These are phyloP conservation scores for Epichloe elymi DNA, from an alignment of 2,329 filamentous ascomycete species.

Conservation along the genomic window DNA sequence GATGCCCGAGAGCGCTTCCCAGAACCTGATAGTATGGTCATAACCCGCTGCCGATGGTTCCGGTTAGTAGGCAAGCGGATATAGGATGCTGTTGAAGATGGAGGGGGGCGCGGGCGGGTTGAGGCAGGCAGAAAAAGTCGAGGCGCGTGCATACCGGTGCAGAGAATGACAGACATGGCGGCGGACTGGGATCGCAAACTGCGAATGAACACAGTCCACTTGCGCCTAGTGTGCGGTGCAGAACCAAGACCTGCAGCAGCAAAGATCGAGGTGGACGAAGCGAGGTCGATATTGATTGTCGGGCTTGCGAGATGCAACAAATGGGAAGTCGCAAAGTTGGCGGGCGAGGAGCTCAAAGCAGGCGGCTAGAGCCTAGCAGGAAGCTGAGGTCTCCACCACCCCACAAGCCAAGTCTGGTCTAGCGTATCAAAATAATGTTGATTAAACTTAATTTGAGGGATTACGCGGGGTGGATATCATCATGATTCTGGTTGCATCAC, in stretches of 20 bases:
- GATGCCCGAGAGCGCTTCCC: conserved; percentile 95
- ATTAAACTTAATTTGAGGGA: no score
- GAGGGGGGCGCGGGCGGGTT: neutral
- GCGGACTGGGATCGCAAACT: neutral
- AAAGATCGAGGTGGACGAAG: neutral
- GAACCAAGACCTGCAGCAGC: neutral
- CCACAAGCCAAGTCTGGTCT: no score
- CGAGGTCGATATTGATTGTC: neutral
- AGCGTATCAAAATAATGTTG: no score
- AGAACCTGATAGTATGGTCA: conserved; percentile 63
- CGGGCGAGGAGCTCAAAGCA: neutral
- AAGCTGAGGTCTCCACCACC: neutral
- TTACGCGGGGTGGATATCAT: no score
- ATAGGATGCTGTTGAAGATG: neutral
- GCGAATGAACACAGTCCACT: neutral
- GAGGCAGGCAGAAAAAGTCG: neutral
- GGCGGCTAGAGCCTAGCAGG: neutral
- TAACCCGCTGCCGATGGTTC: conserved; percentile 35
- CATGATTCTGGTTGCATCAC: no score
- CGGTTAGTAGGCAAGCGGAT: conserved; percentile 10
- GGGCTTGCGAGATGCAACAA: neutral
- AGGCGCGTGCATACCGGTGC: conserved; percentile 35
- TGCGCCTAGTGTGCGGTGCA: neutral
- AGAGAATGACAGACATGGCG: conserved; percentile 48
- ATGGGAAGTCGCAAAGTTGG: neutral